Base-by-base conservation (phyloP, 2,329 filamentous ascomycete species). In the Colletotrichum neosansevieriae region DNA sequence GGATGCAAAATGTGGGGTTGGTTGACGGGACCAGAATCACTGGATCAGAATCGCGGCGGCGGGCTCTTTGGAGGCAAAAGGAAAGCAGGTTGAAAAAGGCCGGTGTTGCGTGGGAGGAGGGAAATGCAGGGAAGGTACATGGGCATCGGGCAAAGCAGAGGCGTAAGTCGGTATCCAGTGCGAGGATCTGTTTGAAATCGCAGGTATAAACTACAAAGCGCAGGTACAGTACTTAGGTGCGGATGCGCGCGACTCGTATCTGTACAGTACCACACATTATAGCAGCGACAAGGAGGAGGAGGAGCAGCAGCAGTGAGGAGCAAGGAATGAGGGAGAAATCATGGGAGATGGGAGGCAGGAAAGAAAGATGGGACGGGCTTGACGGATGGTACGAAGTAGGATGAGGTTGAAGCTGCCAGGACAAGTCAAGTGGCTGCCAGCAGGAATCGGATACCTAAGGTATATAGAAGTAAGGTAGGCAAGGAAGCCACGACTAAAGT, bases 261-360 rank as follows among this genome's bases (percentile, higher is more conserved):
- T 74, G 71, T 79, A 81, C 79, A 80, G 79, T 80, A 80, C 78
- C 77, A 66, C 73, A 63, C 69, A 73, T 72, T 71, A 64, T 63
- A 59, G 61, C 58, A 68, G 58, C 69, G 63, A 49, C 69, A 32
- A 34, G 21, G 56, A 47, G 17, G 42, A 50, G 17, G 24, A 24
- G 24, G 3, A 24, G 3, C 24, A 49, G 62, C 38, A 19, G 54
- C 44, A 38, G n/a, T 44, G 24, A 38, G 24, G n/a, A 45, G 56
- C 62, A 63, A 50, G 59, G 60, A 45, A 32, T 36, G 50, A 32
- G 40, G 29, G 38, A 40, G 38, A 36, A 36, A n/a, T 40, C 44
- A 21, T 57, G 21, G 21, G 21, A 21, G 21, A n/a, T n/a, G 29
- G 21, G 17, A 59, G 54, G 54, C 32, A 45, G 24, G 19, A 51